Evolutionary conservation across 192 early-diverging fungal genomes (phyloP).

Genomic region (Coemansia erecta): DNA sequence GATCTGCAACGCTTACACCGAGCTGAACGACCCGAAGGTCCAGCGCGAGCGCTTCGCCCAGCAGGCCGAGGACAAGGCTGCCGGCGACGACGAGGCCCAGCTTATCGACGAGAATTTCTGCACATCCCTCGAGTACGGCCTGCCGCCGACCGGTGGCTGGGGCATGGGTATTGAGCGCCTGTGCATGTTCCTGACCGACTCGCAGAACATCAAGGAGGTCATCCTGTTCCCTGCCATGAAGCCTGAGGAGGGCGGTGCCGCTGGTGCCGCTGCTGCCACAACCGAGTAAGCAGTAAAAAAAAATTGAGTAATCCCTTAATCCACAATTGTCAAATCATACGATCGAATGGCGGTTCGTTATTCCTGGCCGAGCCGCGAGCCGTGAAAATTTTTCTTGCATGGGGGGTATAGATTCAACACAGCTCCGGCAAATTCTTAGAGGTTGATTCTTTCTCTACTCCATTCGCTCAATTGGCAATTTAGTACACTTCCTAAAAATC

Average conservation of each 20-base stretch:
- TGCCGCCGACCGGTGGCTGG: conserved; percentile 94
- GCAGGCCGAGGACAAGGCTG: conserved; percentile 95
- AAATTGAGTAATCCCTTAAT: too few species aligned
- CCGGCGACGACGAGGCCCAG: conserved; percentile 99
- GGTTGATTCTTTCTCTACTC: conserved; percentile 29
- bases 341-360: too few species aligned
- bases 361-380: too few species aligned
- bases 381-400: too few species aligned
- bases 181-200: conserved; percentile 98
- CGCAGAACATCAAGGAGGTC: conserved; percentile 97
- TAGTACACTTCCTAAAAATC: conserved; percentile 18
- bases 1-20: conserved; percentile 98
- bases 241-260: conserved; percentile 52
- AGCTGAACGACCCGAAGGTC: conserved; percentile 99
- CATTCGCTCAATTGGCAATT: conserved; percentile 23
- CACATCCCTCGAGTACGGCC: conserved; percentile 92
- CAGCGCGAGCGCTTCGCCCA: conserved; percentile 97
- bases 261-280: conserved; percentile 1
- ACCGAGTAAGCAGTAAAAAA: too few species aligned
- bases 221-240: conserved; percentile 72
- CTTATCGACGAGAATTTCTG: conserved; percentile 97
- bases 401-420: too few species aligned
- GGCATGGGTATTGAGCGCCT: conserved; percentile 96
- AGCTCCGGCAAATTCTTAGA: not conserved
- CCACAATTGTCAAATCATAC: too few species aligned